Percentiles rank a stretch among this genome's conserved stretches.
Conservation (phyloP, 306 rosid genomes). For the Pachyrhizus erosus region DNA sequence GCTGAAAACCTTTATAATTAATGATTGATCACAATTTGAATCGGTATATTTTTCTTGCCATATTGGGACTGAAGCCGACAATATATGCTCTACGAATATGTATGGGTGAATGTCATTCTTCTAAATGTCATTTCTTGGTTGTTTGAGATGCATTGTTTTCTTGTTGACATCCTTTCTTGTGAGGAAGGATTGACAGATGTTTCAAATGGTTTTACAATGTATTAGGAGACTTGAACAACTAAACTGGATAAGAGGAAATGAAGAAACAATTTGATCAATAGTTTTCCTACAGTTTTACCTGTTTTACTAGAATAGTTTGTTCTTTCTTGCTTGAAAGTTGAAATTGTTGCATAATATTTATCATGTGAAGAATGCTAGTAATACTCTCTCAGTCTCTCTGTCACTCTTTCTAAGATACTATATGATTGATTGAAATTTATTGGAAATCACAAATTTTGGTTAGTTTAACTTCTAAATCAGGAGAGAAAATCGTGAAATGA, state of each 20-base stretch:
- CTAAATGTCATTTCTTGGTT: not conserved
- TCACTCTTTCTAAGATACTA: too few relatives aligned
- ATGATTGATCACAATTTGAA: slow-evolving; percentile 5
- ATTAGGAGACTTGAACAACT: not conserved
- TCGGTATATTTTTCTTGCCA: not conserved
- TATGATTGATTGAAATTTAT: too few relatives aligned
- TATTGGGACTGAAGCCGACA: slow-evolving; percentile 12
- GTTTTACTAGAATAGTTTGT: not conserved
- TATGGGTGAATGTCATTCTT: slow-evolving; percentile 33
- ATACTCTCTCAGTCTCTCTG: too few relatives aligned
- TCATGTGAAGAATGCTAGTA: too few relatives aligned
- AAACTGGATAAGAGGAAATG: not conserved
- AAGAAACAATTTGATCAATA: not conserved
- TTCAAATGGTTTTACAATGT: slow-evolving; percentile 27
- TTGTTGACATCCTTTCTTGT: slow-evolving; percentile 23
- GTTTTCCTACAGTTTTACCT: slow-evolving; percentile 13
- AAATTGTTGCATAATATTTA: slow-evolving; percentile 5
- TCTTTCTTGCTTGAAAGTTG: slow-evolving; percentile 8
- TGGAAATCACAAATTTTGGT: too few relatives aligned
- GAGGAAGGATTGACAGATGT: slow-evolving; percentile 14
- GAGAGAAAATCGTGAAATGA: too few relatives aligned
- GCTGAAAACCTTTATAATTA: slow-evolving; percentile 9
- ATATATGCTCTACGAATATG: not conserved
- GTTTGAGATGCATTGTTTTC: slow-evolving; percentile 8
- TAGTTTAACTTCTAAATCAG: too few relatives aligned